Conservation (phyloP, 768 basidiomycete genomes). For the Hygrocybe punicea region DNA sequence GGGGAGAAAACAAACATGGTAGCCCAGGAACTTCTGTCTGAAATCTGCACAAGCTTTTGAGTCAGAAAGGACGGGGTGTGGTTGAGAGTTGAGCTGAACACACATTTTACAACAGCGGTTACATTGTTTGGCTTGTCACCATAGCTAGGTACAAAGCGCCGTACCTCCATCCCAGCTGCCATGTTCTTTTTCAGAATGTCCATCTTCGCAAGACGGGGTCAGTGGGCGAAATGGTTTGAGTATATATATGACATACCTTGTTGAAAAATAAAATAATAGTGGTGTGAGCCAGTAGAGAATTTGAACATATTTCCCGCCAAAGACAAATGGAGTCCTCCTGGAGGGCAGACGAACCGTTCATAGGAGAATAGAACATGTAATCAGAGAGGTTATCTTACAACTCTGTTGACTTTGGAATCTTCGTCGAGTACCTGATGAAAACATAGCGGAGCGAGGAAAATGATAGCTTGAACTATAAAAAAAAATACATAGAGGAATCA, state of each 20-base stretch:
- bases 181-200: slow-evolving; percentile 57
- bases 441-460: slow-evolving; percentile 76
- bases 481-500: not conserved
- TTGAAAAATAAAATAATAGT: slow-evolving; percentile 76
- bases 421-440: slow-evolving; percentile 76
- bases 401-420: slow-evolving; percentile 58
- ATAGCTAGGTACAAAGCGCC: slow-evolving; percentile 61
- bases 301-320: slow-evolving; percentile 69
- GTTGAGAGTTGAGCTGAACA: slow-evolving; percentile 20
- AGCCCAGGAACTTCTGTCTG: slow-evolving; percentile 61
- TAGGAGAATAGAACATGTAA: not conserved
- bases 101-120: slow-evolving; percentile 59
- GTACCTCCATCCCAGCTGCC: slow-evolving; percentile 51
- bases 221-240: not conserved
- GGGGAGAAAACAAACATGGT: slow-evolving; percentile 47
- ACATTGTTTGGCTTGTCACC: slow-evolving; percentile 57
- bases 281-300: slow-evolving; percentile 54
- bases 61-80: not conserved
- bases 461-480: slow-evolving; percentile 74
- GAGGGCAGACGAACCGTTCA: too few species aligned
- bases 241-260: slow-evolving; percentile 44
- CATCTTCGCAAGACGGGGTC: slow-evolving; percentile 40
- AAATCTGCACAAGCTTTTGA: slow-evolving; percentile 48
- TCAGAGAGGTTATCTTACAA: slow-evolving; percentile 37
- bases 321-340: slow-evolving; percentile 72